These are phyloP conservation scores for Claviceps sp. DNA, from an alignment of 2,329 filamentous ascomycete species.

Conservation along the genomic window DNA sequence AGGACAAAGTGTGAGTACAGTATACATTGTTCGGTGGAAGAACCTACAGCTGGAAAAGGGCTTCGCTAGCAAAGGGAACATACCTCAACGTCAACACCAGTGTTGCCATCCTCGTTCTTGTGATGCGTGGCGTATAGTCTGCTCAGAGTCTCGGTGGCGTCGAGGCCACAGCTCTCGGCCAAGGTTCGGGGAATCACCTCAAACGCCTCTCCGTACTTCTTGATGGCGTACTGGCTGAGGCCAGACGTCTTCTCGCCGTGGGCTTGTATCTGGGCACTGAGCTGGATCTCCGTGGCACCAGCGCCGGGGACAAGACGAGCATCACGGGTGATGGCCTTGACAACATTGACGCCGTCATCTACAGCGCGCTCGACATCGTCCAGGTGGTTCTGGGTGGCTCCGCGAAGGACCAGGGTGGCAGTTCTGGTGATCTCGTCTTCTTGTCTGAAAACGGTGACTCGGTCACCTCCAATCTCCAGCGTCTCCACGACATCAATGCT, in stretches of 20 bases:
- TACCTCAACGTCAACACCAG: conserved; percentile 87
- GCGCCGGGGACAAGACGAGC: conserved; percentile 83
- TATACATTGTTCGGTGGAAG: too few relatives aligned
- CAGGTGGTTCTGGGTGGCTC: conserved; percentile 94
- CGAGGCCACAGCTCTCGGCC: conserved; percentile 87
- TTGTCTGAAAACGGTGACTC: conserved; percentile 96
- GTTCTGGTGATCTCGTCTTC: conserved; percentile 87
- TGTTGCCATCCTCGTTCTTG: conserved; percentile 74
- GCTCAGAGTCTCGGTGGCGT: conserved; percentile 92
- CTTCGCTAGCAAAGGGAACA: conserved; percentile 8
- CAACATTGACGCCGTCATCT: conserved; percentile 94
- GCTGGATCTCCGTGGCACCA: conserved; percentile 85
- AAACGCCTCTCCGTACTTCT: conserved; percentile 94
- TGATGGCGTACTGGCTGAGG: conserved; percentile 88
- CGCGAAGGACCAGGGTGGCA: conserved; percentile 83
- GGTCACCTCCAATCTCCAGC: conserved; percentile 91
- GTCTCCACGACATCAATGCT: conserved; percentile 91
- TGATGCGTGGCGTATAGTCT: conserved; percentile 87
- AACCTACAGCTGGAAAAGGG: not conserved
- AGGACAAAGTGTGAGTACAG: not conserved
- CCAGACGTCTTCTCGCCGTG: conserved; percentile 88
- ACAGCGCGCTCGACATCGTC: conserved; percentile 95
- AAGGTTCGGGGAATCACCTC: conserved; percentile 91
- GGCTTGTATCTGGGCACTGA: conserved; percentile 81
- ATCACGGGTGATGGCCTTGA: conserved; percentile 96